Evolutionary conservation across 2,329 filamentous ascomycete genomes (phyloP), one percentile per base, ranked within the genome.

Genomic region (Colletotrichum coccodes): DNA sequence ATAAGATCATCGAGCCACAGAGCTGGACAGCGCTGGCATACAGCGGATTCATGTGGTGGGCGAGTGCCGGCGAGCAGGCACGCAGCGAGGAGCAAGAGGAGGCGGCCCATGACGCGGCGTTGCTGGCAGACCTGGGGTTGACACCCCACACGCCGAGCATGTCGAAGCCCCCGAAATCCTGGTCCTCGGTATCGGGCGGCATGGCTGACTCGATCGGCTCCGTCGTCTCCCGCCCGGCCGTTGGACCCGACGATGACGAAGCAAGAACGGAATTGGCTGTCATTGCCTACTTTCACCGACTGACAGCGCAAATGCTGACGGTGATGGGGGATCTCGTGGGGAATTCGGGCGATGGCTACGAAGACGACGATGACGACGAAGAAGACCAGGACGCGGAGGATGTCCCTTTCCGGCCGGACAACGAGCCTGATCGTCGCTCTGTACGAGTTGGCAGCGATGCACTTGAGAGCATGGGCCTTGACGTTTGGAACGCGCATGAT

Each of bases 1-100:
- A 90, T 64, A 79, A 80, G 61, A 83, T 91, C 49, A 83, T 90
- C 32, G 90, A 92, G 74, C 90, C 90, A 2, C 77, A 87, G 46
- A 90, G 86, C 47, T 92, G 90, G 93, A 86, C 91, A 0, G 90
- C 91, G 1, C 86, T 95, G 30, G 93, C 93, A 6, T 96, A 95
- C 79, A 89, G 88, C 62, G 91, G 92, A 28, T 95, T 95, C 82
- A 94, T 95, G 87, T 96, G 93, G 93, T 96, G 94, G 93, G 93
- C 93, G 2, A 94, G 91, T 18, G 92, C 93, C 0, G 93, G 93
- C 66, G 93, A 96, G 79, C 88, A 91, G 78, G 82, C 87, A 8
- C 84, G 87, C 21, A 84, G 87, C 57, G 87, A 89, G 60, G 87
- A 90, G 71, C 84, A 87, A 23, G 89, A 91, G 72, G 88, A 90